Conservation (phyloP, 805 yeast genomes). For the Schwanniomyces vanrijiae region DNA sequence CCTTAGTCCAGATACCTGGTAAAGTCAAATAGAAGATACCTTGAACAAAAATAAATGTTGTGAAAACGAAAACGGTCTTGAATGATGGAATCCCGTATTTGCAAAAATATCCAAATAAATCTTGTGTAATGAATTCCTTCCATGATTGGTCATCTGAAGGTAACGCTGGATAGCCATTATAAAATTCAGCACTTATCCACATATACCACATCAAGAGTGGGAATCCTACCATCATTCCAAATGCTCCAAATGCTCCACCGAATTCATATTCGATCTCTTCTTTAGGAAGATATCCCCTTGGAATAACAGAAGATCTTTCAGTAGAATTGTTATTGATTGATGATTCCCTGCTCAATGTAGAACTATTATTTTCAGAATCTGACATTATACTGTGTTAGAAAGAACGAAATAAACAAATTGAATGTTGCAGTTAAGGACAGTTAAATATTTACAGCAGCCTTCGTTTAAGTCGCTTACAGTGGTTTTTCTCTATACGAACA, state of each 20-base stretch:
- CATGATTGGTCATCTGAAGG: conserved; percentile 61
- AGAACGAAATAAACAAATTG: background rate
- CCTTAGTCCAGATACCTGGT: conserved; percentile 95
- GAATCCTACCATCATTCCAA: conserved; percentile 90
- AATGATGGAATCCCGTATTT: conserved; percentile 59
- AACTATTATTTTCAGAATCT: background rate
- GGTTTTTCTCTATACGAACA: background rate
- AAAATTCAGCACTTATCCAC: conserved; percentile 88
- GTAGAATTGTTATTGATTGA: background rate
- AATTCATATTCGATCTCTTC: conserved; percentile 79
- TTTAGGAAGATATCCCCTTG: conserved; percentile 31
- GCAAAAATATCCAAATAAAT: conserved; percentile 44
- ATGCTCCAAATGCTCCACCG: conserved; percentile 89
- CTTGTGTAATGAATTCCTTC: conserved; percentile 43
- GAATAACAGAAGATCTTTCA: conserved; percentile 4
- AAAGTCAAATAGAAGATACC: conserved; percentile 72
- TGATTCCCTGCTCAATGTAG: background rate
- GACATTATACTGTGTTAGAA: background rate
- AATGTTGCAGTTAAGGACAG: background rate
- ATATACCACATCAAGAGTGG: conserved; percentile 94
- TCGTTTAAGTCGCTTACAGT: background rate
- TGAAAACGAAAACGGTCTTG: conserved; percentile 68
- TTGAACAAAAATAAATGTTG: conserved; percentile 68
- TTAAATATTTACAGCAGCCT: background rate
- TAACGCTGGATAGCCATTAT: conserved; percentile 68